phyloP scores from a whole-genome alignment of 139 green algal species.

The Mychonastes homosphaera region DNA sequence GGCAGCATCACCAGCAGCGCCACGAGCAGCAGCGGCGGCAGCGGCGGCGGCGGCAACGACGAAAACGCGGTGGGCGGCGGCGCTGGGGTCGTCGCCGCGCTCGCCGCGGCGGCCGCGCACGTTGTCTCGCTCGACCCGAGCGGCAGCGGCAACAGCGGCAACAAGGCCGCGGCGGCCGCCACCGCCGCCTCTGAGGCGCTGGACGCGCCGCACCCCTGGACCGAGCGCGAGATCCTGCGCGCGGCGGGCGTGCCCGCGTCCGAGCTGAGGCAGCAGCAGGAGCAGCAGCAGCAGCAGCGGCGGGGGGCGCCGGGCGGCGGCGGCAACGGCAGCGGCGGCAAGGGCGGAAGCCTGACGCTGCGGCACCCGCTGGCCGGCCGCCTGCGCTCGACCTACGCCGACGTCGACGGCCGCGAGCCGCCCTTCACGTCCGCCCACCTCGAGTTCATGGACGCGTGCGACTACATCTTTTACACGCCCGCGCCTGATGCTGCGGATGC shows the following conservation, averaged over 20 bases:
- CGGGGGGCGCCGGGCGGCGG: neutral
- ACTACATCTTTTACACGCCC: constrained; percentile 60
- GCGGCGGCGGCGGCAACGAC: neutral
- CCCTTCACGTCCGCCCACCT: constrained; percentile 53
- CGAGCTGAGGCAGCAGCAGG: neutral
- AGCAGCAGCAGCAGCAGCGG: constrained; percentile 1
- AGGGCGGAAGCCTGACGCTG: neutral
- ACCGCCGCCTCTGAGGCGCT: too few species aligned
- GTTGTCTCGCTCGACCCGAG: too few species aligned
- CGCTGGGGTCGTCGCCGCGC: too few species aligned
- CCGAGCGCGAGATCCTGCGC: too few species aligned
- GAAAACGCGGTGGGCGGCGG: neutral
- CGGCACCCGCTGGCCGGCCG: neutral
- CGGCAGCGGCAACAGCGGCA: too few species aligned
- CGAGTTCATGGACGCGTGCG: constrained; percentile 56
- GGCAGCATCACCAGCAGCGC: neutral
- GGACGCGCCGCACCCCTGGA: too few species aligned
- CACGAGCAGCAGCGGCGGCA: neutral
- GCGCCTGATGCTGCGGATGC: neutral
- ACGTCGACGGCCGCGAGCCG: constrained; percentile 24
- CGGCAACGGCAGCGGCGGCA: neutral
- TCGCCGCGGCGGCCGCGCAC: too few species aligned
- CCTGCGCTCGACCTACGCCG: neutral
- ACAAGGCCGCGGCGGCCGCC: too few species aligned
- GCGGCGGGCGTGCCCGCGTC: too few species aligned